phyloP scores from a whole-genome alignment of 768 basidiomycete genomes.

The Xanthoconium purpureum region DNA sequence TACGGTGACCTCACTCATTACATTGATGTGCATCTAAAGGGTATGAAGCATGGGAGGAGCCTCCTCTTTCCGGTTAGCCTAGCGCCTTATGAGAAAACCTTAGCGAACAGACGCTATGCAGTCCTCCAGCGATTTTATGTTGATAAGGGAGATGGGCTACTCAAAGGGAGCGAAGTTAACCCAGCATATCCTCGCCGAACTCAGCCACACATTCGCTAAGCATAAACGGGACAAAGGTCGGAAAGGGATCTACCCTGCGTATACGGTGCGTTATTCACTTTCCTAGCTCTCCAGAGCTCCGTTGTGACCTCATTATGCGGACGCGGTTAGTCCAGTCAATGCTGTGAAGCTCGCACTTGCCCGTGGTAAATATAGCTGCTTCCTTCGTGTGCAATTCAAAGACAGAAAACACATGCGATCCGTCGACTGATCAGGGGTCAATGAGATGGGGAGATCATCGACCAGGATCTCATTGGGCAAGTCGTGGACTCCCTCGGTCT shows the following conservation, averaged over 20 bases:
- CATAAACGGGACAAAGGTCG: conserved; percentile 95
- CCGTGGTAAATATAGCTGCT: conserved; percentile 92
- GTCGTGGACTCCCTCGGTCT: conserved; percentile 95
- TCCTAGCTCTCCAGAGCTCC: too few species aligned
- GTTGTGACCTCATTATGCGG: neutral
- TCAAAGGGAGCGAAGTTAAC: conserved; percentile 97
- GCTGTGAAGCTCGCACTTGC: conserved; percentile 77
- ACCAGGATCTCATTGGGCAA: conserved; percentile 89
- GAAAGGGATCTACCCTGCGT: conserved; percentile 91
- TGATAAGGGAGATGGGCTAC: conserved; percentile 90
- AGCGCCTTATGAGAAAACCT: conserved; percentile 14
- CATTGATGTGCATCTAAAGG: conserved; percentile 78
- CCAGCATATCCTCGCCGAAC: conserved; percentile 94
- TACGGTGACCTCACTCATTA: conserved; percentile 94
- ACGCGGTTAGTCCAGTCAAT: conserved; percentile 4
- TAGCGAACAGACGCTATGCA: conserved; percentile 78
- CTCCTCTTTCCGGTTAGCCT: conserved; percentile 19
- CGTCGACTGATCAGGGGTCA: conserved; percentile 89
- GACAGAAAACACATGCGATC: conserved; percentile 81
- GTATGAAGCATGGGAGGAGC: conserved; percentile 55
- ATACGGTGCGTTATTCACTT: conserved; percentile 68
- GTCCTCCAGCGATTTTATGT: conserved; percentile 88
- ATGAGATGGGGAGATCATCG: conserved; percentile 90
- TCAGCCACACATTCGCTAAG: conserved; percentile 98
- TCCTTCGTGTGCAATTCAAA: conserved; percentile 80